These are phyloP conservation scores for Plasmodium relictum DNA, from an alignment of 169 alveolate species.

Conservation along the genomic window DNA sequence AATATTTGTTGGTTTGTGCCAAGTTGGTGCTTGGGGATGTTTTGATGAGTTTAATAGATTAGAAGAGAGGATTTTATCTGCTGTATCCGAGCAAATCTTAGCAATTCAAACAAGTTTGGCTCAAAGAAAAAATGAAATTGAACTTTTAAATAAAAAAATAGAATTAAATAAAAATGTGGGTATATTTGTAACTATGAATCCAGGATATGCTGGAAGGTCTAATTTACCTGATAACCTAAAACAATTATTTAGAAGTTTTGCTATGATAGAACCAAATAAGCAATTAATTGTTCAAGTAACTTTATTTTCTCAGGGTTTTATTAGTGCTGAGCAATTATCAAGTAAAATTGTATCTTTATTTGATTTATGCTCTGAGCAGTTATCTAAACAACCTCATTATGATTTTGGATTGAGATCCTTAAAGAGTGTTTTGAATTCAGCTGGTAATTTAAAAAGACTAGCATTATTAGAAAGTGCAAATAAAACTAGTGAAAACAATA, in stretches of 20 bases:
- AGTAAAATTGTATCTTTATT: conserved; percentile 96
- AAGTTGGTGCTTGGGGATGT: conserved; percentile 99
- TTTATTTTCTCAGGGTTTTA: conserved; percentile 96
- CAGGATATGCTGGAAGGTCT: conserved; percentile 99
- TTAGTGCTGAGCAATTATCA: conserved; percentile 94
- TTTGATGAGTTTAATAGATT: conserved; percentile 99
- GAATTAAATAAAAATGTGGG: conserved; percentile 95
- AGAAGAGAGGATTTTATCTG: conserved; percentile 97
- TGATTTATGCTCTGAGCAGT: conserved; percentile 95
- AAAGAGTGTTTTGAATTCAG: conserved; percentile 94
- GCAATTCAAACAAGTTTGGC: conserved; percentile 94
- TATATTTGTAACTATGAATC: conserved; percentile 98
- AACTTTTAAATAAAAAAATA: conserved; percentile 88
- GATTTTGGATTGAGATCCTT: conserved; percentile 99
- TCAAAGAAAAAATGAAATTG: conserved; percentile 89
- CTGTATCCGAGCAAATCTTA: conserved; percentile 96
- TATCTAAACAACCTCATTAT: conserved; percentile 96
- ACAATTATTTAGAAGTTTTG: conserved; percentile 94
- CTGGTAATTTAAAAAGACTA: conserved; percentile 95
- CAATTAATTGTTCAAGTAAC: conserved; percentile 93
- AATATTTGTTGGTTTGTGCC: conserved; percentile 95
- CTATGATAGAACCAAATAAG: conserved; percentile 94
- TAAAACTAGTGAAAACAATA: conserved; percentile 85
- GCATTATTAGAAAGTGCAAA: conserved; percentile 86
- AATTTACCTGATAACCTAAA: conserved; percentile 97